Conservation (phyloP, 306 rosid species). For the Vigna hirtella region DNA sequence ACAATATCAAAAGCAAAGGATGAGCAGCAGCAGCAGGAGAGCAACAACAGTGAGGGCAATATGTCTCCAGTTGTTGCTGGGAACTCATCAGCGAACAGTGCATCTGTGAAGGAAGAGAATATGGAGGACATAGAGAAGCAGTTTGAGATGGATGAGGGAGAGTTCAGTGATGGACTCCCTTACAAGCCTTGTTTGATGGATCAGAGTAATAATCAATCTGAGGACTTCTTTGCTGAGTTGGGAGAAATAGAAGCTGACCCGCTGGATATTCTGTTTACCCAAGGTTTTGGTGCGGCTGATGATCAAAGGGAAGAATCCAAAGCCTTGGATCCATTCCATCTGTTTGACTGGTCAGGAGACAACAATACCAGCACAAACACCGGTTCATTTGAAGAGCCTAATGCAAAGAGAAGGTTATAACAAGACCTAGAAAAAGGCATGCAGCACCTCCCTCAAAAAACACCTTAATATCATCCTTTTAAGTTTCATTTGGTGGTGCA, state of each 20-base stretch:
- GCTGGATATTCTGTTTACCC: constrained; percentile 62
- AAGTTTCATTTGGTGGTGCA: constrained; percentile 38
- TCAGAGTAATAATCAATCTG: constrained; percentile 41
- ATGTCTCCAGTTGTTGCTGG: constrained; percentile 44
- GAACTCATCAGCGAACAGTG: constrained; percentile 37
- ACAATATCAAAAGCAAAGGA: constrained; percentile 53
- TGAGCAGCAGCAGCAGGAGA: constrained; percentile 44
- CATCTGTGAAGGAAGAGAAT: constrained; percentile 57
- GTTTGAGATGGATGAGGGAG: constrained; percentile 57
- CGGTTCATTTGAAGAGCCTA: constrained; percentile 53
- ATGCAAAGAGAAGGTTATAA: constrained; percentile 55
- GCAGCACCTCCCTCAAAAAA: constrained; percentile 33
- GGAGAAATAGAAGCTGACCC: constrained; percentile 78
- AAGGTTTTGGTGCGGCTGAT: constrained; percentile 51
- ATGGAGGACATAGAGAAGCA: constrained; percentile 59
- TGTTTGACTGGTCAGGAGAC: constrained; percentile 72
- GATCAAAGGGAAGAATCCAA: constrained; percentile 54
- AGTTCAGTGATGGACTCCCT: constrained; percentile 57
- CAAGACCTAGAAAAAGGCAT: constrained; percentile 44
- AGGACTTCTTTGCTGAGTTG: constrained; percentile 80
- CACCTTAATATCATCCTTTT: constrained; percentile 33
- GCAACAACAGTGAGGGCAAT: constrained; percentile 44
- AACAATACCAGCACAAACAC: constrained; percentile 24
- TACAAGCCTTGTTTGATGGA: constrained; percentile 55
- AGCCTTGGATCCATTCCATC: constrained; percentile 70